Evolutionary conservation across 345 rosid species (phyloP).

Genomic region (Moricandia moricandioides): DNA sequence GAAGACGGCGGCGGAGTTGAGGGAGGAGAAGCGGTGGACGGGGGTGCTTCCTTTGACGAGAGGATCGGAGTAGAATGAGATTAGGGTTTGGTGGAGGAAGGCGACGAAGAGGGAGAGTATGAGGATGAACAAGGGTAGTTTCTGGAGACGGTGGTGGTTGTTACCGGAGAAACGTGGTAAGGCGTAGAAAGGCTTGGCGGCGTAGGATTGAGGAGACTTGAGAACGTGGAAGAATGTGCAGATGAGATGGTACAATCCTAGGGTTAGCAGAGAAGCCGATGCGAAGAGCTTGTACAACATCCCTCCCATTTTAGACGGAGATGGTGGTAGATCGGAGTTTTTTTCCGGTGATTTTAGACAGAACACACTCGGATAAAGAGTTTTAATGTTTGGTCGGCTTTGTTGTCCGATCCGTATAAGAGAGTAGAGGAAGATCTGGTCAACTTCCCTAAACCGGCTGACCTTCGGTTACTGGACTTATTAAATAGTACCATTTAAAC

Average conservation of each 20-base stretch:
- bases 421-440: conserved; percentile 21
- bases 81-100: conserved; percentile 59
- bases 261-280: conserved; percentile 55
- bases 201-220: conserved; percentile 68
- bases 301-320: conserved; percentile 47
- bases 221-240: conserved; percentile 59
- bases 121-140: conserved; percentile 58
- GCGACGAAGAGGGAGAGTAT: conserved; percentile 61
- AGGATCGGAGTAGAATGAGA: conserved; percentile 74
- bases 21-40: conserved; percentile 78
- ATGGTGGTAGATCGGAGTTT: neutral
- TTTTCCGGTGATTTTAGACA: neutral
- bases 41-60: conserved; percentile 81
- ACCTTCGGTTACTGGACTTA: neutral
- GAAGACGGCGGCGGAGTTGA: conserved; percentile 71
- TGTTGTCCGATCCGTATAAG: neutral
- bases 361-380: neutral
- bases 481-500: neutral
- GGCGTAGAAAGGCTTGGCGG: conserved; percentile 78
- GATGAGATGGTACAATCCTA: conserved; percentile 74
- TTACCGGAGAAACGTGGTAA: conserved; percentile 39
- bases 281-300: conserved; percentile 60
- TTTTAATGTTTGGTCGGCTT: conserved; percentile 19
- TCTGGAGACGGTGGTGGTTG: conserved; percentile 42
- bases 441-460: conserved; percentile 17